Evolutionary conservation across 106 monocot species (phyloP).

Genomic region (Dendrobium officinale): DNA sequence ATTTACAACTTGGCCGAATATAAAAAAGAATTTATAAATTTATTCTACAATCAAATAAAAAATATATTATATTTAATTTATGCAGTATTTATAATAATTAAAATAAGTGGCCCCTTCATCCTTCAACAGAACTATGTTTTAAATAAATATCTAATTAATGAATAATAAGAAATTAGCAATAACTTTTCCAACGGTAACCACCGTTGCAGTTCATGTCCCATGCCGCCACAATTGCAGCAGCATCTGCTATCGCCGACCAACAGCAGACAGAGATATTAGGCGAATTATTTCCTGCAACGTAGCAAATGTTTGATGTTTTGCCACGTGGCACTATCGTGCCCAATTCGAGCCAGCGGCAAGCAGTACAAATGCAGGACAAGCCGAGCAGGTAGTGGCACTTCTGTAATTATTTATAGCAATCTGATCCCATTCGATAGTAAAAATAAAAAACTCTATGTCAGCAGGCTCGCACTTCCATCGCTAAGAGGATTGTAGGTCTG

Average conservation of each 20-base stretch:
- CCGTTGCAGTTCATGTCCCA: not conserved
- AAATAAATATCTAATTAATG: not conserved
- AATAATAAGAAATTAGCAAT: not conserved
- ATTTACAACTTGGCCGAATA: too few relatives aligned
- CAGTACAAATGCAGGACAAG: not conserved
- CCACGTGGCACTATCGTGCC: not conserved
- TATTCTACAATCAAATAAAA: too few relatives aligned
- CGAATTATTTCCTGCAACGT: not conserved
- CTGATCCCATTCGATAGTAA: not conserved
- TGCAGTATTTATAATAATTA: too few relatives aligned
- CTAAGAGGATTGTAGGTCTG: not conserved
- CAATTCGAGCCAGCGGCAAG: too few relatives aligned
- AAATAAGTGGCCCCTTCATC: too few relatives aligned
- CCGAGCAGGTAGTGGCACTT: not conserved
- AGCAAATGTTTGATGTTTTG: not conserved
- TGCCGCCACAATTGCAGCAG: not conserved
- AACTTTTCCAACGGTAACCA: not conserved
- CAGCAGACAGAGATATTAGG: not conserved
- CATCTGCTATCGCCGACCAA: not conserved
- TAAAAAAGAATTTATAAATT: too few relatives aligned
- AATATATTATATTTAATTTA: too few relatives aligned
- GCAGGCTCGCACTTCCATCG: not conserved
- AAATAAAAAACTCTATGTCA: not conserved
- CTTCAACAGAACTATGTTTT: not conserved
- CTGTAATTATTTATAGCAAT: not conserved